phyloP scores from a whole-genome alignment of 345 rosid genomes.

The Geranium rotundifolium region DNA sequence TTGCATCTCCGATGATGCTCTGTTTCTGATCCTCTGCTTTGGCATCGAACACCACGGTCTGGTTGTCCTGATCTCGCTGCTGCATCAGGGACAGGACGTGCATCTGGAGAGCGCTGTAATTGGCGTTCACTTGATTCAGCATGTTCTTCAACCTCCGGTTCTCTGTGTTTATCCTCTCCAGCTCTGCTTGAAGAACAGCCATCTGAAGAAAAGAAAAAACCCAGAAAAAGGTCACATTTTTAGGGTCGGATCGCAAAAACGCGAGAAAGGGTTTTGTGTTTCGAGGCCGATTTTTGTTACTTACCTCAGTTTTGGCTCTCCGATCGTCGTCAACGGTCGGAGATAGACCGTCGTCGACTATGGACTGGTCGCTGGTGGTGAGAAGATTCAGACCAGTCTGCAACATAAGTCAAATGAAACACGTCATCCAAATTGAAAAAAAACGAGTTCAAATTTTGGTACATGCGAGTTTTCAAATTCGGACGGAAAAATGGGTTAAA shows the following conservation, averaged over 20 bases:
- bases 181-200: conserved; percentile 36
- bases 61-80: conserved; percentile 7
- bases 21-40: not conserved
- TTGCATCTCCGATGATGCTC: conserved; percentile 1
- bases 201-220: no score
- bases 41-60: no score
- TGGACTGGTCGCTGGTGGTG: conserved; percentile 45
- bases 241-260: no score
- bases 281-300: not conserved
- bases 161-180: conserved; percentile 38
- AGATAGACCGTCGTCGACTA: conserved; percentile 49
- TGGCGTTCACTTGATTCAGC: conserved; percentile 31
- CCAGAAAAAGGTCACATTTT: not conserved
- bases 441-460: no score
- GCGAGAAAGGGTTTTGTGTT: no score
- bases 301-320: conserved; percentile 40
- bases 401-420: not conserved
- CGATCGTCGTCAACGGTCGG: conserved; percentile 39
- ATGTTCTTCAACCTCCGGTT: conserved; percentile 31
- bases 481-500: no score
- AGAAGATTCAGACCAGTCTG: conserved; percentile 65
- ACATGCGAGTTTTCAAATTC: no score
- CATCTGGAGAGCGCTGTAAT: conserved; percentile 38
- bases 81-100: conserved; percentile 26
- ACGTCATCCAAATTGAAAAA: no score